Conservation (phyloP, 1,284 basidiomycete genomes). For the Ustilago esculenta region DNA sequence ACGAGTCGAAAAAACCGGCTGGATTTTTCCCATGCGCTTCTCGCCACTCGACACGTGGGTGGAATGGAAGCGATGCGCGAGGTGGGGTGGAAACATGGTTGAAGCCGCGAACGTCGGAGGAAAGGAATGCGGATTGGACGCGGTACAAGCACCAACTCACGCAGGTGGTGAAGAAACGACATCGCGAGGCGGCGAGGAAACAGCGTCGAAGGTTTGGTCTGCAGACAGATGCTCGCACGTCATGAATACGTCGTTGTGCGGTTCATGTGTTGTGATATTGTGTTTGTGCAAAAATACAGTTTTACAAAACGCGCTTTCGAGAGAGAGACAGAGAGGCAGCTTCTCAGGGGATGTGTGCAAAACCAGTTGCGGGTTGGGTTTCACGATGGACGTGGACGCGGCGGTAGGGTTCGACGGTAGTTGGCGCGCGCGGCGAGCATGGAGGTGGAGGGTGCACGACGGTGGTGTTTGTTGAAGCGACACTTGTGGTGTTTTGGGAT, state of each 20-base stretch:
- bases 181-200: conserved; percentile 60
- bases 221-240: too few relatives aligned
- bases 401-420: conserved; percentile 23
- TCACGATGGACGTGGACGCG: too few relatives aligned
- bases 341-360: too few relatives aligned
- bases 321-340: too few relatives aligned
- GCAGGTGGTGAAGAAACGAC: conserved; percentile 53
- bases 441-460: conserved; percentile 15
- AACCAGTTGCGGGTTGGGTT: too few relatives aligned
- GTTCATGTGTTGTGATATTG: too few relatives aligned
- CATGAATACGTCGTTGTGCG: too few relatives aligned
- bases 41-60: conserved; percentile 1
- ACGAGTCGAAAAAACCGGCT: background rate
- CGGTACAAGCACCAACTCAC: conserved; percentile 45
- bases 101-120: conserved; percentile 31
- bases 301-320: too few relatives aligned
- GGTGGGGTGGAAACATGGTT: conserved; percentile 35
- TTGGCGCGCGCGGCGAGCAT: conserved; percentile 19
- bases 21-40: conserved; percentile 24
- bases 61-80: conserved; percentile 20
- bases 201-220: conserved; percentile 33
- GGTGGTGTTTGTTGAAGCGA: too few relatives aligned
- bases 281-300: too few relatives aligned
- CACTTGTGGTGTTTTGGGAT: too few relatives aligned
- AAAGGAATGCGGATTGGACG: conserved; percentile 43